phyloP scores from a whole-genome alignment of 2,329 filamentous ascomycete species.

The Alternaria brassicae region DNA sequence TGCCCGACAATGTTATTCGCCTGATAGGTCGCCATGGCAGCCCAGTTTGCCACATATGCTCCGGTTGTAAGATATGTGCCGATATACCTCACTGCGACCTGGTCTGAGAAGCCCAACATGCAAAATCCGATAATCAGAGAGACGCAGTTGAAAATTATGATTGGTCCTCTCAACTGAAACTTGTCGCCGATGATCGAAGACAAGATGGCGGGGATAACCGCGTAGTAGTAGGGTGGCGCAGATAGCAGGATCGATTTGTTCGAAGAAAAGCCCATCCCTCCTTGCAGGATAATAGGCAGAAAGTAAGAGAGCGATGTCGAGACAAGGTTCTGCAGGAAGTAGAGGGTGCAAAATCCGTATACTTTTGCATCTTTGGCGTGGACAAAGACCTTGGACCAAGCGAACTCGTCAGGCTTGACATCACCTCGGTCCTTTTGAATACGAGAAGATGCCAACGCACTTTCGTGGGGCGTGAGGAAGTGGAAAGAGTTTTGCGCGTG shows the following conservation, averaged over 20 bases:
- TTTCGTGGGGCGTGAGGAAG: slow-evolving; percentile 66
- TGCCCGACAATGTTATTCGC: slow-evolving; percentile 60
- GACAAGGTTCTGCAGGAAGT: slow-evolving; percentile 72
- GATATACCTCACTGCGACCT: slow-evolving; percentile 68
- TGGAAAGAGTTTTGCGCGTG: slow-evolving; percentile 62
- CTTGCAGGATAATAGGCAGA: slow-evolving; percentile 65
- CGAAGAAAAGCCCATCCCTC: slow-evolving; percentile 55
- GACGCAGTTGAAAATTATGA: slow-evolving; percentile 70
- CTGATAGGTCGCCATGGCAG: slow-evolving; percentile 65
- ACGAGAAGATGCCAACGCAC: slow-evolving; percentile 62
- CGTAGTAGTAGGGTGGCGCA: slow-evolving; percentile 72
- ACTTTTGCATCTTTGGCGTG: slow-evolving; percentile 68
- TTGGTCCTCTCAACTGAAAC: slow-evolving; percentile 65
- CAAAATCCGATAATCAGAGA: slow-evolving; percentile 69
- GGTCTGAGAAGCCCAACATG: slow-evolving; percentile 68
- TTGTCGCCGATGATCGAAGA: slow-evolving; percentile 69
- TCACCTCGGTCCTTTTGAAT: slow-evolving; percentile 70
- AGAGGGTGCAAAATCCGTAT: slow-evolving; percentile 69
- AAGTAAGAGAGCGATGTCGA: slow-evolving; percentile 72
- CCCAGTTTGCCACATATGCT: slow-evolving; percentile 74
- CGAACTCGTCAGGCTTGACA: slow-evolving; percentile 63
- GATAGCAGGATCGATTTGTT: slow-evolving; percentile 64
- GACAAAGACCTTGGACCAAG: slow-evolving; percentile 61
- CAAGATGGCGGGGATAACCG: slow-evolving; percentile 68
- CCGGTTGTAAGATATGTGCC: slow-evolving; percentile 72